phyloP scores from a whole-genome alignment of 257 asterid species.

The Solanum medicagineum region DNA sequence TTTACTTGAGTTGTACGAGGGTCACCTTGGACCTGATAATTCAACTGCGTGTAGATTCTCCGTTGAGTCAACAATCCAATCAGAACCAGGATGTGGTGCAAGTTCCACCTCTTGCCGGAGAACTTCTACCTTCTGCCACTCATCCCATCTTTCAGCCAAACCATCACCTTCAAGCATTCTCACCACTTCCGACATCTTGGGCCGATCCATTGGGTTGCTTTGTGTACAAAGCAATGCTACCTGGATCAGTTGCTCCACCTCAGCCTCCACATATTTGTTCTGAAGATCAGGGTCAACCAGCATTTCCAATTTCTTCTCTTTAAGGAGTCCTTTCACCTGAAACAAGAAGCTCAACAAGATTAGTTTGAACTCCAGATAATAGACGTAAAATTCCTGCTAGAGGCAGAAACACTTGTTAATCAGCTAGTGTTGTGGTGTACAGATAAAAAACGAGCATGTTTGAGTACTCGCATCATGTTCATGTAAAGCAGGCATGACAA shows the following conservation, averaged over 20 bases:
- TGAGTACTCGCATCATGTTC: not conserved
- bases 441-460: not conserved
- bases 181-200: slow-evolving; percentile 48
- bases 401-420: not conserved
- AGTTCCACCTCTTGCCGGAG: slow-evolving; percentile 45
- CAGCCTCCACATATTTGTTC: slow-evolving; percentile 27
- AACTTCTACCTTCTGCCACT: slow-evolving; percentile 51
- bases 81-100: slow-evolving; percentile 27
- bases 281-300: slow-evolving; percentile 45
- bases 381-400: not conserved
- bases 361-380: not conserved
- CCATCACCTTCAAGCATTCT: slow-evolving; percentile 47
- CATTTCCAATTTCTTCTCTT: slow-evolving; percentile 38
- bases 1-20: not conserved
- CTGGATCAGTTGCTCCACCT: slow-evolving; percentile 44
- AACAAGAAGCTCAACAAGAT: not conserved
- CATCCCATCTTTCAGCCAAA: slow-evolving; percentile 48
- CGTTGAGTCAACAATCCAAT: slow-evolving; percentile 43
- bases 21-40: slow-evolving; percentile 45
- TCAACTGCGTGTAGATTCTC: slow-evolving; percentile 43
- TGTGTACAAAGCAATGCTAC: slow-evolving; percentile 42
- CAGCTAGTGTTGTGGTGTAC: not conserved
- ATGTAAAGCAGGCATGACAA: not conserved
- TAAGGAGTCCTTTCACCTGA: slow-evolving; percentile 45
- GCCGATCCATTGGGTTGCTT: slow-evolving; percentile 40